phyloP scores from a whole-genome alignment of 2,329 filamentous ascomycete genomes.

The Neopestalotiopsis clavispora region DNA sequence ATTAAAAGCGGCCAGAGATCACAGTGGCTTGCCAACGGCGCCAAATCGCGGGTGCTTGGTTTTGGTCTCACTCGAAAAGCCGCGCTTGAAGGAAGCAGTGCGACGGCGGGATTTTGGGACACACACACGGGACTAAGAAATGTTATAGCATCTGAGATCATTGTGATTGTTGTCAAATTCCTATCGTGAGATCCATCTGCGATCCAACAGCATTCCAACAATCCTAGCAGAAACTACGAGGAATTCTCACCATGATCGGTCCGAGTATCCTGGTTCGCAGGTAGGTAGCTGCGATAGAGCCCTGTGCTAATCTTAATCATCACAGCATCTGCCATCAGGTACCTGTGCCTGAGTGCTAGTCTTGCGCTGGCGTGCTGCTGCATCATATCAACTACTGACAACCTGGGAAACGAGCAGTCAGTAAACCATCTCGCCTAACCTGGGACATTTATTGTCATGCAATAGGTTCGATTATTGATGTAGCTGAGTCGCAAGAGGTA shows the following conservation, averaged over 20 bases:
- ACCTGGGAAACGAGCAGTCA: background rate
- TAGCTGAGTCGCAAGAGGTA: background rate
- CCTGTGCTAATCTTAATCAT: too few relatives aligned
- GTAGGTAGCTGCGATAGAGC: background rate
- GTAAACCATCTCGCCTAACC: background rate
- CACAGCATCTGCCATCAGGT: too few relatives aligned
- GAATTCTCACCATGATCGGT: background rate
- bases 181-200: background rate
- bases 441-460: background rate
- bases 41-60: background rate
- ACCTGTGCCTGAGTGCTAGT: too few relatives aligned
- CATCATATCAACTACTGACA: background rate
- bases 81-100: background rate
- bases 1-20: slow-evolving; percentile 2
- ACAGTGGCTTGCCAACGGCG: slow-evolving; percentile 9
- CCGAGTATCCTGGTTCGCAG: background rate
- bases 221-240: background rate
- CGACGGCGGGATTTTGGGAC: background rate
- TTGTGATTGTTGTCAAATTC: background rate
- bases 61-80: background rate
- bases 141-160: background rate
- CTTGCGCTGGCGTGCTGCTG: background rate
- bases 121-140: background rate
- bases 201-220: background rate
- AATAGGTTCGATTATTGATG: background rate